Evolutionary conservation across 768 basidiomycete species (phyloP).

Genomic region (Lentinula sp.): DNA sequence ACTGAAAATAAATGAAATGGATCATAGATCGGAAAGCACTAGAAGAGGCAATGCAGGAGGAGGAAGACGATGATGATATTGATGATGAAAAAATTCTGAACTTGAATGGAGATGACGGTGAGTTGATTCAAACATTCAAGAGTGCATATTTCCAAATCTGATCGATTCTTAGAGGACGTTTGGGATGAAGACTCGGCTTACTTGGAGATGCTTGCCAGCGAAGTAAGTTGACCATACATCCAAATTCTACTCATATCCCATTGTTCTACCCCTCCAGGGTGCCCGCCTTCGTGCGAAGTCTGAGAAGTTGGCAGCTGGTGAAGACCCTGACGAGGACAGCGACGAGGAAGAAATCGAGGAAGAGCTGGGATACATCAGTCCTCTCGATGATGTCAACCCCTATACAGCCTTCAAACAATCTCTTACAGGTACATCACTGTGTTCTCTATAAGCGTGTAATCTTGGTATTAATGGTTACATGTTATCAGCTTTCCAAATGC

Average conservation of each 20-base stretch:
- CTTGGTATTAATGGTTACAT: conserved; percentile 5
- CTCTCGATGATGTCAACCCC: conserved; percentile 73
- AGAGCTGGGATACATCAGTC: conserved; percentile 81
- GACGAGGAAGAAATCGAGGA: conserved; percentile 63
- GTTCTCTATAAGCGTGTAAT: neutral
- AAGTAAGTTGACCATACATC: conserved; percentile 38
- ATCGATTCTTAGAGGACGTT: conserved; percentile 58
- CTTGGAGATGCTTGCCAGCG: conserved; percentile 77
- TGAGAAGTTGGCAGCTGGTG: conserved; percentile 30
- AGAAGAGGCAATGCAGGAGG: conserved; percentile 40
- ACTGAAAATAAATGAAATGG: neutral
- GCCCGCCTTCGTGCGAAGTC: conserved; percentile 65
- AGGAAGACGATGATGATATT: conserved; percentile 38
- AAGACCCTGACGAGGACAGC: conserved; percentile 45
- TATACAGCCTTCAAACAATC: conserved; percentile 77
- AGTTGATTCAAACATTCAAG: neutral
- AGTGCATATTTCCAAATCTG: neutral
- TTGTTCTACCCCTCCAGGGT: conserved; percentile 35
- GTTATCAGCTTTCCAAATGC: conserved; percentile 63
- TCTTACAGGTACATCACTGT: conserved; percentile 52
- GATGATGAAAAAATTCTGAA: conserved; percentile 53
- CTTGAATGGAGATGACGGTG: conserved; percentile 64
- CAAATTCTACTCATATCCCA: neutral
- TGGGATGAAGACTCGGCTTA: conserved; percentile 90
- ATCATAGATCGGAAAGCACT: conserved; percentile 51